Evolutionary conservation across 305 asterid genomes (phyloP).

Genomic region (Fraxinus xanthoxyloides): DNA sequence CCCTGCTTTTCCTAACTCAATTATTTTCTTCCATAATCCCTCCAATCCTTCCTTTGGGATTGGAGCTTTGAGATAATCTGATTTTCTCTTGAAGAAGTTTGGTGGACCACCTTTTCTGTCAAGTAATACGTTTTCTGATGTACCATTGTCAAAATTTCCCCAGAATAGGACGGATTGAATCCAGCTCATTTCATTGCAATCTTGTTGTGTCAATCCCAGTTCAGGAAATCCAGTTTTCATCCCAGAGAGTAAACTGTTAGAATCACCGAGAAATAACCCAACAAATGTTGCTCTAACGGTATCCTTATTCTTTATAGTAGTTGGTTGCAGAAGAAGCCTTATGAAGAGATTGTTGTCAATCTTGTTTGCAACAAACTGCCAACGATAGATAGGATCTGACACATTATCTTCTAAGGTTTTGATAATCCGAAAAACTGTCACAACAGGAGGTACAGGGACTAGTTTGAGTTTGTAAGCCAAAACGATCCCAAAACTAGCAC

Average conservation of each 20-base stretch:
- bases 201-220: conserved; percentile 28
- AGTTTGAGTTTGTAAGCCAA: conserved; percentile 30
- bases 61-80: conserved; percentile 36
- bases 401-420: conserved; percentile 23
- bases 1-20: conserved; percentile 4
- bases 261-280: conserved; percentile 38
- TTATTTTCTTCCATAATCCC: background rate
- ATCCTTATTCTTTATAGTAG: background rate
- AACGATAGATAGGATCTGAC: conserved; percentile 22
- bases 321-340: conserved; percentile 17
- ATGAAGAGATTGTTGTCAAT: conserved; percentile 22
- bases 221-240: conserved; percentile 17
- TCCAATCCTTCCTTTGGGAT: conserved; percentile 17
- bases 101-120: conserved; percentile 6
- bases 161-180: conserved; percentile 28
- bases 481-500: conserved; percentile 42
- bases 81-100: conserved; percentile 28
- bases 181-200: conserved; percentile 39
- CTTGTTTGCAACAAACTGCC: conserved; percentile 27
- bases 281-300: conserved; percentile 19
- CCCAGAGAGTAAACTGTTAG: background rate
- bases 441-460: conserved; percentile 26
- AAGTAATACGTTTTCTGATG: conserved; percentile 14
- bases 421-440: conserved; percentile 25
- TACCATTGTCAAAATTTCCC: conserved; percentile 12